These are phyloP conservation scores for Dryas octopetala DNA, from an alignment of 306 rosid genomes.

Conservation along the genomic window DNA sequence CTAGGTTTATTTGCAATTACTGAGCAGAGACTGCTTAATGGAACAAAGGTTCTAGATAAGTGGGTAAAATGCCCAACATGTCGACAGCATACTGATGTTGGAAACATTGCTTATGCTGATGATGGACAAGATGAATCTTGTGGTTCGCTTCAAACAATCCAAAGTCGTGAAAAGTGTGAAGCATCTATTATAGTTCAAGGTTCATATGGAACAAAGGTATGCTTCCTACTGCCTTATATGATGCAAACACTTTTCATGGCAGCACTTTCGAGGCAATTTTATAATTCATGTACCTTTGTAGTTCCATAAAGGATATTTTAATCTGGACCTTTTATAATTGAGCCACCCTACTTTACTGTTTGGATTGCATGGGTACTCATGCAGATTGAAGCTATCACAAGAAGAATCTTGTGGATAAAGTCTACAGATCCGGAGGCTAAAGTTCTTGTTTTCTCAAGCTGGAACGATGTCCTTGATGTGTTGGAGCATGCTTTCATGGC, in stretches of 20 bases:
- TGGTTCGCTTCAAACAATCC: slow-evolving; percentile 38
- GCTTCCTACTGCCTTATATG: not conserved
- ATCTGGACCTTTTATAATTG: not conserved
- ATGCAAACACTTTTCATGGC: not conserved
- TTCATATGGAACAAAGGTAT: slow-evolving; percentile 94
- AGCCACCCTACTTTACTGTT: not conserved
- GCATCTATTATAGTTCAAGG: slow-evolving; percentile 68
- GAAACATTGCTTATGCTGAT: slow-evolving; percentile 85
- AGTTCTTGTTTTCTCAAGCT: slow-evolving; percentile 90
- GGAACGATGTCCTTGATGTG: slow-evolving; percentile 96
- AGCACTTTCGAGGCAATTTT: not conserved
- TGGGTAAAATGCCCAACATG: slow-evolving; percentile 98
- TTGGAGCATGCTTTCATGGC: slow-evolving; percentile 82
- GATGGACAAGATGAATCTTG: slow-evolving; percentile 55
- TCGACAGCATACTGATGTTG: slow-evolving; percentile 83
- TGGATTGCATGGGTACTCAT: slow-evolving; percentile 12
- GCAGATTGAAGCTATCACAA: slow-evolving; percentile 89
- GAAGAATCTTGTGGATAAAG: slow-evolving; percentile 88
- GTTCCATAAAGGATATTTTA: not conserved
- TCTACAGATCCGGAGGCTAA: slow-evolving; percentile 66
- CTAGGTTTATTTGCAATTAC: slow-evolving; percentile 90
- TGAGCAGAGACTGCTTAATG: slow-evolving; percentile 49
- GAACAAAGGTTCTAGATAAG: slow-evolving; percentile 50
- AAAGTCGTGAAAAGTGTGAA: slow-evolving; percentile 54
- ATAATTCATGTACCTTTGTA: not conserved